These are phyloP conservation scores for Suhomyces yuchorum DNA, from an alignment of 1,139 yeast species.

Conservation along the genomic window DNA sequence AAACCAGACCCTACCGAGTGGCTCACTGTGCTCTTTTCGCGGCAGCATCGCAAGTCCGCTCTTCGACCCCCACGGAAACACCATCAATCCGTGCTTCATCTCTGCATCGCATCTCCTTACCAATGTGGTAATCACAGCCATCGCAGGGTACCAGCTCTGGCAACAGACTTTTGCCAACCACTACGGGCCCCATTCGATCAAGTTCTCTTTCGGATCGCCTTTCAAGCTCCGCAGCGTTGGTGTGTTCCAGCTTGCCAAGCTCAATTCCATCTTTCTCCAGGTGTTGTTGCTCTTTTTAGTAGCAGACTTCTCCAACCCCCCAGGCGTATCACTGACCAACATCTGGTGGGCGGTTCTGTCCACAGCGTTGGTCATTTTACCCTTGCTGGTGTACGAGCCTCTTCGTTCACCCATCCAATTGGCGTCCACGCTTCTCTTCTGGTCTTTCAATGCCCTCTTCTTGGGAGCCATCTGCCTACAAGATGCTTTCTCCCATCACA, in stretches of 20 bases:
- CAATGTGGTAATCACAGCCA: constrained; percentile 16
- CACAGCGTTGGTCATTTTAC: constrained; percentile 24
- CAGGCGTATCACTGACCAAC: constrained; percentile 11
- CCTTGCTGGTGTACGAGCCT: constrained; percentile 42
- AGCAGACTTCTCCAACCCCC: constrained; percentile 15
- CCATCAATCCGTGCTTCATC: constrained; percentile 37
- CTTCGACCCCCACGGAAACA: constrained; percentile 26
- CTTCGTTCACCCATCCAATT: constrained; percentile 33
- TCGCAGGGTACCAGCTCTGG: constrained; percentile 23
- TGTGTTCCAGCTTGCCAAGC: constrained; percentile 25
- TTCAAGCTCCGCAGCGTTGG: constrained; percentile 33
- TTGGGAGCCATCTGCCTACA: constrained; percentile 27
- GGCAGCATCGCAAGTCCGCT: constrained; percentile 22
- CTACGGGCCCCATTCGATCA: constrained; percentile 31
- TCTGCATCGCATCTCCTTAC: constrained; percentile 21
- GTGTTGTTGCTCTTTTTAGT: constrained; percentile 21
- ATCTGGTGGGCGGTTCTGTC: constrained; percentile 5
- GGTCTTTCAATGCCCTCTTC: constrained; percentile 35
- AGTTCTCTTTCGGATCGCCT: constrained; percentile 34
- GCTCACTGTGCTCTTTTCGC: constrained; percentile 4
- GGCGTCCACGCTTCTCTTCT: constrained; percentile 37
- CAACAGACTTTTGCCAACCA: constrained; percentile 23
- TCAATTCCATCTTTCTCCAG: constrained; percentile 29
- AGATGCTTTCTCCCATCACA: constrained; percentile 30
- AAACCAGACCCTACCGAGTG: constrained; percentile 9